These are phyloP conservation scores for Nephelium lappaceum DNA, from an alignment of 345 rosid genomes.

Conservation along the genomic window DNA sequence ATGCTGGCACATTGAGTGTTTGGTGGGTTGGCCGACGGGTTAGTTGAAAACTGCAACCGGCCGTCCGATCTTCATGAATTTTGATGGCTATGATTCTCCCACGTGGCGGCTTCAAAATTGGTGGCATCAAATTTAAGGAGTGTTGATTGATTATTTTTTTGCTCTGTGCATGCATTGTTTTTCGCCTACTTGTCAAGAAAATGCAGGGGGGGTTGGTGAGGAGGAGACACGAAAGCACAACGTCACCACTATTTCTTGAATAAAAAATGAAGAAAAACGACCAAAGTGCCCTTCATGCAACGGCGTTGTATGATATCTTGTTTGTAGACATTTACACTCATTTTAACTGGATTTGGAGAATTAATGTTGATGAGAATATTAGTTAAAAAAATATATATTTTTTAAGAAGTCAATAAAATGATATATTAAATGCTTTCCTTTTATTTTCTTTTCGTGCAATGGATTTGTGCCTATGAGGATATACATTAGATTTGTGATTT, in stretches of 20 bases:
- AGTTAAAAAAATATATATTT: neutral
- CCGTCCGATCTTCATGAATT: constrained; percentile 37
- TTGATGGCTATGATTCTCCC: constrained; percentile 16
- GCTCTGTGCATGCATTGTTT: too few species aligned
- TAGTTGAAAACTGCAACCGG: constrained; percentile 33
- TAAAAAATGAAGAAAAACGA: neutral
- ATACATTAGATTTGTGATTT: too few species aligned
- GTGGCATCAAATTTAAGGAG: neutral
- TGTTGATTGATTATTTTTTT: too few species aligned
- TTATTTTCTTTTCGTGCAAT: too few species aligned
- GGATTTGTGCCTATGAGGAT: too few species aligned
- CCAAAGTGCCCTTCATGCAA: neutral
- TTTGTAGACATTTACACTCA: neutral
- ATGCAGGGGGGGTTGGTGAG: constrained; percentile 13
- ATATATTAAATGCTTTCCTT: too few species aligned
- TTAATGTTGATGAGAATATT: too few species aligned
- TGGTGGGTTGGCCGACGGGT: constrained; percentile 47
- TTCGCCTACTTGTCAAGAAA: too few species aligned
- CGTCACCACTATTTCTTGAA: neutral
- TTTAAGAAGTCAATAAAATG: too few species aligned
- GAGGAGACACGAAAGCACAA: constrained; percentile 13
- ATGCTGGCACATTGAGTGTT: constrained; percentile 14
- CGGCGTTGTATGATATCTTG: too few species aligned
- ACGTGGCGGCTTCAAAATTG: constrained; percentile 17
- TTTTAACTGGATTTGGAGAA: neutral